phyloP scores from a whole-genome alignment of 1,284 basidiomycete species.

The Tremellales sp. region DNA sequence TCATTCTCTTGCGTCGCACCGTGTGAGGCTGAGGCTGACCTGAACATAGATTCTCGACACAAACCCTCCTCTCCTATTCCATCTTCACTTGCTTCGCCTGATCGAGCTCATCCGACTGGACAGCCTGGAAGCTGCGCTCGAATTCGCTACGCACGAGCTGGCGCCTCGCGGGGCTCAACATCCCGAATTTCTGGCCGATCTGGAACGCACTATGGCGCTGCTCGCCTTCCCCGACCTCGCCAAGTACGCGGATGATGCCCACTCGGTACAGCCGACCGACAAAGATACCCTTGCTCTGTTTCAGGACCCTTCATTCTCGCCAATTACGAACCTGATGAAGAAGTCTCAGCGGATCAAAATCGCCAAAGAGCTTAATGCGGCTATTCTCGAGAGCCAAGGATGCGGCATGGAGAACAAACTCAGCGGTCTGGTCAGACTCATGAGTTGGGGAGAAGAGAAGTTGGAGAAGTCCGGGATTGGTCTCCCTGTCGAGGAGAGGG shows the following conservation, averaged over 20 bases:
- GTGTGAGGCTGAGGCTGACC: constrained; percentile 42
- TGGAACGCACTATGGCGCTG: constrained; percentile 93
- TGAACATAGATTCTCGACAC: constrained; percentile 83
- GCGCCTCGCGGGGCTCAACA: constrained; percentile 93
- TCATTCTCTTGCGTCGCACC: constrained; percentile 1
- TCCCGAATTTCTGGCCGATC: constrained; percentile 83
- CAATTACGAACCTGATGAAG: constrained; percentile 59
- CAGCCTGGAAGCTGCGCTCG: constrained; percentile 70
- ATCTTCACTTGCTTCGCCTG: constrained; percentile 86
- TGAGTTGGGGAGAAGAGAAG: constrained; percentile 82
- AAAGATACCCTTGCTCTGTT: constrained; percentile 25
- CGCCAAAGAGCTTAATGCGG: constrained; percentile 85
- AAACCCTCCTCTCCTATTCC: constrained; percentile 84
- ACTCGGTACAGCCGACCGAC: constrained; percentile 4
- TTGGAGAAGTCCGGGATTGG: constrained; percentile 56
- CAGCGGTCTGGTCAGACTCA: constrained; percentile 74
- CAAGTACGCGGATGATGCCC: constrained; percentile 36
- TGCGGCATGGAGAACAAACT: constrained; percentile 91
- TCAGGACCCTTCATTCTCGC: constrained; percentile 37
- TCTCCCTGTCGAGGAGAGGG: constrained; percentile 19
- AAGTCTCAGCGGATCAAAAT: constrained; percentile 86
- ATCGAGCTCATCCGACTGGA: constrained; percentile 91
- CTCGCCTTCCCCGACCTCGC: constrained; percentile 71
- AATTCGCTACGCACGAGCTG: constrained; percentile 88
- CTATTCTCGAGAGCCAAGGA: constrained; percentile 84